Percentiles rank a stretch among this genome's conserved stretches.
Evolutionary conservation across 2,329 filamentous ascomycete genomes (phyloP).

Genomic region (Curvularia spicifera): DNA sequence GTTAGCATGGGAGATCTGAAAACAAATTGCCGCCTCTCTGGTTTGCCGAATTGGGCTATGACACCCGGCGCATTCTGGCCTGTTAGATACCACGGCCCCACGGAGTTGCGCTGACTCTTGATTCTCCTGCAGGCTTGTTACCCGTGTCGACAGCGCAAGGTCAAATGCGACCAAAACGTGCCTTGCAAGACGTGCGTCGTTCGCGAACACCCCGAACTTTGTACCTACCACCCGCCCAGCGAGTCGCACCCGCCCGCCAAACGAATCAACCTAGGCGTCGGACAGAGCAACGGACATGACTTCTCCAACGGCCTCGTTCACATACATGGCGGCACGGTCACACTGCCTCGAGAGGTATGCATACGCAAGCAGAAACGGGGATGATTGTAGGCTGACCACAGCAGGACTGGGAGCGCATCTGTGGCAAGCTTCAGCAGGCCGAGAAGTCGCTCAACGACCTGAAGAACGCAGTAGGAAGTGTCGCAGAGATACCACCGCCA

Average conservation of each 20-base stretch:
- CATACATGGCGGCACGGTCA: constrained; percentile 49
- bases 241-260: constrained; percentile 51
- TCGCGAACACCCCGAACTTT: constrained; percentile 59
- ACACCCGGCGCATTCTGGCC: constrained; percentile 20
- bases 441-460: constrained; percentile 57
- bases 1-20: not conserved
- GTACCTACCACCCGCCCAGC: constrained; percentile 52
- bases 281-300: constrained; percentile 44
- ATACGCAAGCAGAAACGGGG: not conserved
- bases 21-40: constrained; percentile 11
- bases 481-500: constrained; percentile 45
- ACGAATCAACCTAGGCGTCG: constrained; percentile 43
- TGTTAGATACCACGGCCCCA: constrained; percentile 20
- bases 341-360: constrained; percentile 49
- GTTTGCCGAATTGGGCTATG: constrained; percentile 27
- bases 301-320: constrained; percentile 50
- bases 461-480: constrained; percentile 49
- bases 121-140: constrained; percentile 52
- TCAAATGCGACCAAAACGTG: constrained; percentile 56
- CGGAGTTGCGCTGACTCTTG: constrained; percentile 28
- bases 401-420: constrained; percentile 57
- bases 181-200: constrained; percentile 60
- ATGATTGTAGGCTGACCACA: constrained; percentile 26
- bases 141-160: constrained; percentile 56
- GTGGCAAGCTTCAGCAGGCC: constrained; percentile 56